Base-by-base conservation (phyloP, 2,329 filamentous ascomycete genomes). In the Diplocarpon rosae region DNA sequence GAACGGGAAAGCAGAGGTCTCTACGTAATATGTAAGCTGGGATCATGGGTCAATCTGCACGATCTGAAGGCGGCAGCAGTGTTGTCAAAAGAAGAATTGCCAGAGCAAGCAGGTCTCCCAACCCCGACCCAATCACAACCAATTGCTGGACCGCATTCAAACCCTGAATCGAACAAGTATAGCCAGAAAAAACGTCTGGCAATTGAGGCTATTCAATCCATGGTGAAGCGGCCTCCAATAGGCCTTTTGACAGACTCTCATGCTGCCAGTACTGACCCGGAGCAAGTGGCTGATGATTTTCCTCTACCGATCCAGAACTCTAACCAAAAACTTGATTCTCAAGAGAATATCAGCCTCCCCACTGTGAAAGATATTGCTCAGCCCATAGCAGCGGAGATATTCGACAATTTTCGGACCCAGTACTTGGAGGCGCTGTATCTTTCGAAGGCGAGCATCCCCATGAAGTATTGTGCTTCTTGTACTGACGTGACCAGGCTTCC, bases 21-120 rank as follows among this genome's bases (percentile, higher is more conserved):
- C 3, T 89, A 85, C 59, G 74, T 76, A 10, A 60, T 86, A 20
- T 88, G 80, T 61, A 79, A 75, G 55, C 66, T 92, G 35, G 80
- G 76, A 1, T 62, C 67, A 15, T 85, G 82, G 80, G 70, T 84
- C 16, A 73, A 79, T 49, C 59, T 82, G 41, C 68, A 72, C 30
- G 64, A 69, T 6, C 65, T 88, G 24, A 63, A 64, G 17, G 59
- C 62, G 10, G 61, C 68, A 32, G 74, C 76, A 32, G 75, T 72
- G 0, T 69, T 66, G 2, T 65, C 66, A 12, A 69, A 63, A 48
- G 55, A 56, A 20, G 54, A 59, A 20, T 44, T 63, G 35, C 48
- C 61, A 31, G 60, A 59, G 43, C 56, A 60, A 39, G 31, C 42
- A n/a, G 47, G 14, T 12, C 20, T 36, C 12, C 11, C 40, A 35